phyloP scores from a whole-genome alignment of 2,329 filamentous ascomycete genomes.

The Lachnellula arida region DNA sequence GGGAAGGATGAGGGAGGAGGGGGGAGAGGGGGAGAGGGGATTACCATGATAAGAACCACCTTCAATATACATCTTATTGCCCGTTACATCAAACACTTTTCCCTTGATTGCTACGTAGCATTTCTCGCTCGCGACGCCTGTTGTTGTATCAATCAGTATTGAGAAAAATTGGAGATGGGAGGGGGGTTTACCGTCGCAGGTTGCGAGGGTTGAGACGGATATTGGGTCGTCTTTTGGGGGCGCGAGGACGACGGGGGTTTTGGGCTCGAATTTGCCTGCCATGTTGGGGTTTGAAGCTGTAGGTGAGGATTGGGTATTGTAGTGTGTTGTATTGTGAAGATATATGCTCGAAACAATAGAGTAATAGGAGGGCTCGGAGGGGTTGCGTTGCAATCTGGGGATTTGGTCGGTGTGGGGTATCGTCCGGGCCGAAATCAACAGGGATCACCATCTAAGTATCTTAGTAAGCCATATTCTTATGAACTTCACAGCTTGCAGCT shows the following conservation, averaged over 20 bases:
- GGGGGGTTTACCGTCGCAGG: conserved; percentile 68
- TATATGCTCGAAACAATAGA: background rate
- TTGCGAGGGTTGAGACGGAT: conserved; percentile 69
- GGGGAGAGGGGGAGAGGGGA: conserved; percentile 23
- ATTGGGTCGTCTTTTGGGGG: conserved; percentile 88
- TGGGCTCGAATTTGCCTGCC: conserved; percentile 71
- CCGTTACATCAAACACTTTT: conserved; percentile 88
- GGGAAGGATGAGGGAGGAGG: background rate
- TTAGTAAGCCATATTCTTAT: background rate
- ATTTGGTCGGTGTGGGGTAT: background rate
- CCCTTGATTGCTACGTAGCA: conserved; percentile 74
- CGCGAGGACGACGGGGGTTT: conserved; percentile 67
- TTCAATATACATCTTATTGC: conserved; percentile 80
- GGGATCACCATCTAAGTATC: background rate
- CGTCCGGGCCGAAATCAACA: background rate
- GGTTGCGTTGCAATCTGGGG: background rate
- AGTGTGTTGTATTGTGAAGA: background rate
- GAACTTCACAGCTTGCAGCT: no score
- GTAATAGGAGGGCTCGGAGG: no score
- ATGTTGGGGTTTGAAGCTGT: conserved; percentile 35
- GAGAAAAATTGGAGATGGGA: background rate
- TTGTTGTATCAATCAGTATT: background rate
- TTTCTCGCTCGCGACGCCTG: conserved; percentile 60
- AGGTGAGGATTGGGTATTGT: background rate
- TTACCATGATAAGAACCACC: conserved; percentile 82